Evolutionary conservation across 2,329 filamentous ascomycete genomes (phyloP).

Genomic region (Celoporthe dispersa): DNA sequence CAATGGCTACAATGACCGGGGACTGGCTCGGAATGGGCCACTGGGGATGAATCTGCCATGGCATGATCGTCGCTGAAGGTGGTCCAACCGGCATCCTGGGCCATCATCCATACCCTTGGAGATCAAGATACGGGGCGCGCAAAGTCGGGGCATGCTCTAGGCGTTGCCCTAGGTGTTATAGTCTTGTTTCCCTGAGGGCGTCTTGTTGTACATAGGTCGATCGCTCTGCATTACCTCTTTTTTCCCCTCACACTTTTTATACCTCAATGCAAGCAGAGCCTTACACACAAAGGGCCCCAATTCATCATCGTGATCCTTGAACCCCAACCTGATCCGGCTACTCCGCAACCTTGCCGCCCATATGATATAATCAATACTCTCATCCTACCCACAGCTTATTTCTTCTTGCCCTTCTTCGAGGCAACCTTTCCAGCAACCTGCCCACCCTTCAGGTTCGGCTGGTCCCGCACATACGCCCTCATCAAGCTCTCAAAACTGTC

Average conservation of each 20-base stretch:
- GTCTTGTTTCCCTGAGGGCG: slow-evolving; percentile 18
- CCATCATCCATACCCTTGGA: background rate
- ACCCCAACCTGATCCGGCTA: background rate
- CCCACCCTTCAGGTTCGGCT: slow-evolving; percentile 43
- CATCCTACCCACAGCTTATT: slow-evolving; percentile 17
- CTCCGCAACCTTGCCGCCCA: background rate
- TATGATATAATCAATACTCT: background rate
- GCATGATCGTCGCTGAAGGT: slow-evolving; percentile 20
- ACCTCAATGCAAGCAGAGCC: slow-evolving; percentile 27
- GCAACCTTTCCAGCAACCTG: slow-evolving; percentile 31
- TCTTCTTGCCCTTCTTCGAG: slow-evolving; percentile 27
- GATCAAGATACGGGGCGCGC: background rate
- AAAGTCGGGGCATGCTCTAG: background rate
- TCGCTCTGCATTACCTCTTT: slow-evolving; percentile 48
- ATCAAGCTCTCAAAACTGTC: slow-evolving; percentile 57
- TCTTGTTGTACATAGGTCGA: slow-evolving; percentile 30
- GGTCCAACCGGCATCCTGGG: background rate
- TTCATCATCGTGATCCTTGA: background rate
- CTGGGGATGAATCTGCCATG: slow-evolving; percentile 37
- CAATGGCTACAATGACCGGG: slow-evolving; percentile 36
- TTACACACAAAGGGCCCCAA: slow-evolving; percentile 31
- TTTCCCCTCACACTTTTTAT: slow-evolving; percentile 45
- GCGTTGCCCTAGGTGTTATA: slow-evolving; percentile 16
- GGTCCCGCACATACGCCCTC: slow-evolving; percentile 50
- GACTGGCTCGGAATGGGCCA: slow-evolving; percentile 22